Evolutionary conservation across 169 alveolate genomes (phyloP).

Genomic region (Amoebophrya sp.): DNA sequence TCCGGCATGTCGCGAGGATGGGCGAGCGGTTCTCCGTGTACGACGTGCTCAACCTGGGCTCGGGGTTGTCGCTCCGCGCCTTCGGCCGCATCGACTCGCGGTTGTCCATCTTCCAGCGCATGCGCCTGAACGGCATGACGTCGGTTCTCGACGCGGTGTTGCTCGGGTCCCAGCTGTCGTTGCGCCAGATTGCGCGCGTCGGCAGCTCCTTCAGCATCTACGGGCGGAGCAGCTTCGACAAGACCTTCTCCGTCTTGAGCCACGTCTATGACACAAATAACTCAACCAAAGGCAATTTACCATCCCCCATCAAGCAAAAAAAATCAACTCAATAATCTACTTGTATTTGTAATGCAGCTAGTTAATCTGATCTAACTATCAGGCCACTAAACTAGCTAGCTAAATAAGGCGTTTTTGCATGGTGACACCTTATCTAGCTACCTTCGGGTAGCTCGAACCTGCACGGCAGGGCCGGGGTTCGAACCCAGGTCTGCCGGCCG

Average conservation of each 20-base stretch:
- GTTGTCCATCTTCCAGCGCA: not conserved
- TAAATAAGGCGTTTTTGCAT: too few species aligned
- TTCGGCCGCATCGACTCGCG: not conserved
- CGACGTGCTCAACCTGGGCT: not conserved
- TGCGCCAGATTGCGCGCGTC: not conserved
- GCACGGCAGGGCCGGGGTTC: too few species aligned
- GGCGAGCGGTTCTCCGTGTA: not conserved
- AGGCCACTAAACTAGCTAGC: too few species aligned
- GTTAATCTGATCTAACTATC: too few species aligned
- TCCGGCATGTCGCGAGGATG: not conserved
- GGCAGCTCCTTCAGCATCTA: not conserved
- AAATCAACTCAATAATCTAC: too few species aligned
- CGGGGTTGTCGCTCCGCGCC: conserved; percentile 21
- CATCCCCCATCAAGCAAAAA: too few species aligned
- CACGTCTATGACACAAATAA: too few species aligned
- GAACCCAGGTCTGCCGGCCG: too few species aligned
- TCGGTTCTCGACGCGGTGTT: not conserved
- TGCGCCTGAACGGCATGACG: not conserved
- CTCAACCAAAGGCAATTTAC: too few species aligned
- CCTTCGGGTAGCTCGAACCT: too few species aligned
- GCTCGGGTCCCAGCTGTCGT: not conserved
- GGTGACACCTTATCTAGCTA: too few species aligned
- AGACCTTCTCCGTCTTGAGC: not conserved
- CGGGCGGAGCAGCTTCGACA: not conserved
- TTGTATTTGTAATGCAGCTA: too few species aligned